Conservation (phyloP, 2,329 filamentous ascomycete genomes). For the Lojkania enalia region DNA sequence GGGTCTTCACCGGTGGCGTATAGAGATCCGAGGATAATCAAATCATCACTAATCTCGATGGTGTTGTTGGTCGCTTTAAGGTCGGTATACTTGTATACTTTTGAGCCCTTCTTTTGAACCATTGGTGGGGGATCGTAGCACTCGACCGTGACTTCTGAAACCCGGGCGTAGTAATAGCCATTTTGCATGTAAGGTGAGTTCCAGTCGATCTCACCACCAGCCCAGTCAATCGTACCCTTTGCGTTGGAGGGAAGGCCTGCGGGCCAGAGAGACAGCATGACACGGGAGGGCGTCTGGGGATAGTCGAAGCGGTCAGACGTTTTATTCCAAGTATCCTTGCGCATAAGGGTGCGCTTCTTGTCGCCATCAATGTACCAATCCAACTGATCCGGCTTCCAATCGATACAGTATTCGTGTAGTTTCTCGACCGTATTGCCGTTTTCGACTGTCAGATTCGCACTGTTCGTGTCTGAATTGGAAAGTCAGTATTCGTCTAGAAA, state of each 20-base stretch:
- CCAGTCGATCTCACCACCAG: constrained; percentile 90
- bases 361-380: constrained; percentile 87
- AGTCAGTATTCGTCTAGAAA: constrained; percentile 19
- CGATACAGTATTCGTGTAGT: constrained; percentile 88
- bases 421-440: constrained; percentile 70
- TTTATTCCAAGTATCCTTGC: constrained; percentile 81
- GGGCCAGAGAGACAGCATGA: constrained; percentile 96
- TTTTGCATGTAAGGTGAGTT: constrained; percentile 76
- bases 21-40: constrained; percentile 77
- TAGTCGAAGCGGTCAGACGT: constrained; percentile 81
- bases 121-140: constrained; percentile 85
- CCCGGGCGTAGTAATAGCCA: constrained; percentile 85
- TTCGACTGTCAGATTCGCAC: constrained; percentile 65
- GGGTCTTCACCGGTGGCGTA: constrained; percentile 78
- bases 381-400: constrained; percentile 86
- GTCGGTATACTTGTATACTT: constrained; percentile 76
- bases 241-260: constrained; percentile 79
- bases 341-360: constrained; percentile 72
- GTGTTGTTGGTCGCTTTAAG: constrained; percentile 69
- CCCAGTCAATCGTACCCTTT: constrained; percentile 86
- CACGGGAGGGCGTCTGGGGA: constrained; percentile 87
- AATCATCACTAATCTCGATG: constrained; percentile 73
- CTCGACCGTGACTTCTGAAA: constrained; percentile 76
- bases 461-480: constrained; percentile 69
- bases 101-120: constrained; percentile 60